These are phyloP conservation scores for Exophiala mesophila DNA, from an alignment of 2,329 filamentous ascomycete species.

Conservation along the genomic window DNA sequence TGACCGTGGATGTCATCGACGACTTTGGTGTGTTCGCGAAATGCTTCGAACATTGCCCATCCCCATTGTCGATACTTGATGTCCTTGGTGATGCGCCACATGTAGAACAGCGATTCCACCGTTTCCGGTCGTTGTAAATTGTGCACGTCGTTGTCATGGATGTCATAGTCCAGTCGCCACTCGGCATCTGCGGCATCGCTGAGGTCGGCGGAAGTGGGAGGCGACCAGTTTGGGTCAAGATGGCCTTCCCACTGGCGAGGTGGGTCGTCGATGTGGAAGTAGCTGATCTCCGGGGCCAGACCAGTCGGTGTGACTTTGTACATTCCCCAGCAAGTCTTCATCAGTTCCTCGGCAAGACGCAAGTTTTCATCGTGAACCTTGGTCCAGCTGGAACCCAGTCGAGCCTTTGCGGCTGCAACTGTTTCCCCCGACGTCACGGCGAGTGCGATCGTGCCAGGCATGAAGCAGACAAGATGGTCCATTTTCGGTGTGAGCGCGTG, in stretches of 20 bases:
- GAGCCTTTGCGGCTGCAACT: conserved; percentile 64
- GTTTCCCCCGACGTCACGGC: conserved; percentile 75
- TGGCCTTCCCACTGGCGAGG: conserved; percentile 43
- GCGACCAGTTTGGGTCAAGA: conserved; percentile 44
- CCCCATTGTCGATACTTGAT: conserved; percentile 89
- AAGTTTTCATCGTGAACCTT: conserved; percentile 81
- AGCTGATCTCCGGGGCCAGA: conserved; percentile 89
- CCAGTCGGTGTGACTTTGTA: conserved; percentile 87
- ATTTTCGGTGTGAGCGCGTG: conserved; percentile 75
- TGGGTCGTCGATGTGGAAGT: conserved; percentile 72
- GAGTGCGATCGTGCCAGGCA: conserved; percentile 91
- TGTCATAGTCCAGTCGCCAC: conserved; percentile 73
- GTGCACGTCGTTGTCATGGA: conserved; percentile 79
- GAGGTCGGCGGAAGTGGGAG: conserved; percentile 43
- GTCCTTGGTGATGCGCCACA: conserved; percentile 97
- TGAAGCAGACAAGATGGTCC: conserved; percentile 97
- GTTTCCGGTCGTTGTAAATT: conserved; percentile 96
- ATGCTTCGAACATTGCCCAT: conserved; percentile 96
- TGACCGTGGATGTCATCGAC: conserved; percentile 52
- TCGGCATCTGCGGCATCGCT: conserved; percentile 46
- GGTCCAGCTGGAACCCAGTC: conserved; percentile 54
- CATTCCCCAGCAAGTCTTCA: conserved; percentile 97
- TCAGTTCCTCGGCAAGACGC: conserved; percentile 78
- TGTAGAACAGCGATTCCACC: conserved; percentile 93
- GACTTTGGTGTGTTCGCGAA: conserved; percentile 78